Evolutionary conservation across 768 basidiomycete species (phyloP), one percentile per base, ranked within the genome.

Genomic region (Fomitopsis pulvina): DNA sequence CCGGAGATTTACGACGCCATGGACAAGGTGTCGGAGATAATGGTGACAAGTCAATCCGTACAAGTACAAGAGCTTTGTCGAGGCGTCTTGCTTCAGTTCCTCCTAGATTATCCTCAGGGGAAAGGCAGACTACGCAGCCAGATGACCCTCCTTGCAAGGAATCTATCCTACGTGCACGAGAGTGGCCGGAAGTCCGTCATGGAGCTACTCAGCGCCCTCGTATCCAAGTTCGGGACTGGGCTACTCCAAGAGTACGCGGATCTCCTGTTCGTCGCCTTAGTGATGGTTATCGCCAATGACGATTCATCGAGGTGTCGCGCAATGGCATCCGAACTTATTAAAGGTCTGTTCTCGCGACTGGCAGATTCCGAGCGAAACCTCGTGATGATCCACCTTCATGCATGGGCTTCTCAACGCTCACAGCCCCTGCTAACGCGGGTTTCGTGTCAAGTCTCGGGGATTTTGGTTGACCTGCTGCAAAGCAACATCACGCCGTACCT

Each of bases 1-100:
- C 91, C 91, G 0, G 96, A 98, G 66, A 86, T 99, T 45, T 99
- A 99, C 69, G 94, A 98, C 65, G 69, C 94, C 29, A 97, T 99
- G 94, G 90, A 91, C 52, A 83, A 83, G 51, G 83, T 97, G 20
- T 83, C 92, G 2, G 85, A 92, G 56, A 80, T 95, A 57, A 83
- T 96, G 76, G 91, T 99, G 34, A 94, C 92, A 11, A 93, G 80
- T 57, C 95, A 98, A 65, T 92, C 94, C 2, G 66, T 81, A 0
- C 85, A 87, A 57, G 91, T 95, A 7, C 94, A 94, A 62, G 93
- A 96, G 63, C 80, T 89, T 8, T 95, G 91, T 52, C 85, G 96
- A 18, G 81, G 85, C 41, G 80, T 92, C 26, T 74, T 95, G 22
- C 79, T 98, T 32, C 92, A 94, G 61, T 99, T 99, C 75, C 72